phyloP scores from a whole-genome alignment of 768 basidiomycete genomes.

The Rhizopogon vesiculosus region DNA sequence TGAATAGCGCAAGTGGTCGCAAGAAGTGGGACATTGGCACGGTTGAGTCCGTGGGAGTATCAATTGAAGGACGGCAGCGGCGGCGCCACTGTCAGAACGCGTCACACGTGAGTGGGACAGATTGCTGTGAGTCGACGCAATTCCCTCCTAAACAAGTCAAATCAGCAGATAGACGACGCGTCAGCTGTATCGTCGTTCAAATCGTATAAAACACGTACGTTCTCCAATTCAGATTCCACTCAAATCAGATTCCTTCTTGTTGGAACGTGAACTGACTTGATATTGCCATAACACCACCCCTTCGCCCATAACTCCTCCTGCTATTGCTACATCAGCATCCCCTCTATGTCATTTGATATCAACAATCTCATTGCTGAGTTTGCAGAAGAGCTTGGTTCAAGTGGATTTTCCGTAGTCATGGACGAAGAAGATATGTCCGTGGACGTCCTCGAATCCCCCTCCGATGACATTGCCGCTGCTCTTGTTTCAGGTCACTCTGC shows the following conservation, averaged over 20 bases:
- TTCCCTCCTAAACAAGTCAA: background rate
- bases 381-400: constrained; percentile 11
- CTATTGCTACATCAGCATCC: background rate
- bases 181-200: constrained; percentile 13
- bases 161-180: constrained; percentile 17
- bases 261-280: background rate
- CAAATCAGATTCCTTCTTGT: background rate
- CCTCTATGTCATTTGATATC: constrained; percentile 11
- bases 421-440: constrained; percentile 57
- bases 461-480: constrained; percentile 22
- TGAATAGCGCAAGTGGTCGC: constrained; percentile 1
- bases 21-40: background rate
- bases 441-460: constrained; percentile 37
- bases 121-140: constrained; percentile 3
- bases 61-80: too few relatives aligned
- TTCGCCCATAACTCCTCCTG: background rate
- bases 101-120: background rate
- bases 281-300: background rate
- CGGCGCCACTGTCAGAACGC: background rate
- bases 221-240: constrained; percentile 7
- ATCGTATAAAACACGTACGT: constrained; percentile 21
- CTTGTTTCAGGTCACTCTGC: constrained; percentile 28
- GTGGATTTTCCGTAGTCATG: constrained; percentile 33
- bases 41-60: background rate
- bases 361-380: constrained; percentile 22